These are phyloP conservation scores for Macrophomina tecta DNA, from an alignment of 2,329 filamentous ascomycete genomes.

Conservation along the genomic window DNA sequence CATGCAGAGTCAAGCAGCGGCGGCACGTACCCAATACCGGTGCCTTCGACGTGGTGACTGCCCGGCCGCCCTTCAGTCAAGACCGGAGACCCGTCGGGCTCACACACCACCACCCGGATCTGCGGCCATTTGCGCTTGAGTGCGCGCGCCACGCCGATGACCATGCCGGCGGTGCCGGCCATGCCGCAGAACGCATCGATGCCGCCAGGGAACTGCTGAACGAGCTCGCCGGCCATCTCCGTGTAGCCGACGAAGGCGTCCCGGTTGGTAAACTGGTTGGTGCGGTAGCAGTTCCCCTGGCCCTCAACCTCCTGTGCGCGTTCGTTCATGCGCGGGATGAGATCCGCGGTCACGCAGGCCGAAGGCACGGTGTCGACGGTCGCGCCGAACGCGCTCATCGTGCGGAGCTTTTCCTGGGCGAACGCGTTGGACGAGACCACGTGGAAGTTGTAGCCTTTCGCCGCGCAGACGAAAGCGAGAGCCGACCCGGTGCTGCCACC, in stretches of 20 bases:
- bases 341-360: neutral
- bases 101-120: neutral
- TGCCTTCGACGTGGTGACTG: neutral
- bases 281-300: neutral
- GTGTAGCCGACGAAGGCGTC: neutral
- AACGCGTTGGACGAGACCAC: neutral
- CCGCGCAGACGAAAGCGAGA: conserved; percentile 2
- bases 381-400: neutral
- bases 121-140: neutral
- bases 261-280: neutral
- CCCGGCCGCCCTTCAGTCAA: neutral
- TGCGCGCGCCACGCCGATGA: neutral
- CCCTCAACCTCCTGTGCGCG: neutral
- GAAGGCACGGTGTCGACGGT: neutral
- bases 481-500: neutral
- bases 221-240: neutral
- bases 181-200: neutral
- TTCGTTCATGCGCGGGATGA: neutral
- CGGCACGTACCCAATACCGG: neutral
- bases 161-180: neutral
- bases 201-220: neutral
- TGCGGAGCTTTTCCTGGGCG: neutral
- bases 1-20: neutral
- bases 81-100: neutral
- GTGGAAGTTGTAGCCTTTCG: neutral